Conservation (phyloP, 1,139 yeast genomes). For the Blastobotrys illinoisensis region DNA sequence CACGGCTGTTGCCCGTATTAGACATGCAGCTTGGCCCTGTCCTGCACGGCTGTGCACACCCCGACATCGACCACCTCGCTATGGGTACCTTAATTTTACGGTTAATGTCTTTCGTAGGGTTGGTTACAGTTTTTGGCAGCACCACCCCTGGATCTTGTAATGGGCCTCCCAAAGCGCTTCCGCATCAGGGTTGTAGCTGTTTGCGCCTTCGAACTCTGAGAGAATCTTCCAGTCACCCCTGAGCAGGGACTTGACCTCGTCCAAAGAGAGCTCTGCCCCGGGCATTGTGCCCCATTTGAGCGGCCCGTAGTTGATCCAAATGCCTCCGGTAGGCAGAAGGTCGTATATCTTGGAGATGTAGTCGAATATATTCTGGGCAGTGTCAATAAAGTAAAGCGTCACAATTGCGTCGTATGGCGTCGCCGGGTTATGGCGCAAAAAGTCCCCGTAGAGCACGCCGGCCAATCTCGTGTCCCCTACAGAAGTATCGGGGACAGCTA, state of each 20-base stretch:
- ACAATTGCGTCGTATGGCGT: constrained; percentile 40
- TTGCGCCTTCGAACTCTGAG: constrained; percentile 24
- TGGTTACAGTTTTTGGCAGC: not conserved
- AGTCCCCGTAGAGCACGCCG: constrained; percentile 52
- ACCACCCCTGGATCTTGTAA: constrained; percentile 29
- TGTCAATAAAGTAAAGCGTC: constrained; percentile 75
- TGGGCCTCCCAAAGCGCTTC: constrained; percentile 26
- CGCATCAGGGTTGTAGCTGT: constrained; percentile 30
- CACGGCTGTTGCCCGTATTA: not conserved
- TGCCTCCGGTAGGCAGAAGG: constrained; percentile 45
- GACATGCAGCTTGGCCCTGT: not conserved
- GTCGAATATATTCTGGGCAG: constrained; percentile 75
- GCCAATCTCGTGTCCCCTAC: not conserved
- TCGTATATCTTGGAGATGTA: constrained; percentile 58
- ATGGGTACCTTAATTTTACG: not conserved
- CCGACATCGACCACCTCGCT: not conserved
- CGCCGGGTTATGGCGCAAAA: constrained; percentile 32
- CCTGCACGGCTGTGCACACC: not conserved
- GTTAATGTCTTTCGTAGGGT: not conserved
- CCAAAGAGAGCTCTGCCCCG: constrained; percentile 61
- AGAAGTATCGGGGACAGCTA: constrained; percentile 28
- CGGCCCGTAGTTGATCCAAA: constrained; percentile 85
- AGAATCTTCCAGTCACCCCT: constrained; percentile 57
- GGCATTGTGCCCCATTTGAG: constrained; percentile 87
- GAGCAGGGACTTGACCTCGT: constrained; percentile 54